Evolutionary conservation across 202 grass and related monocot genomes (phyloP).

Genomic region (Zoysia matrella): DNA sequence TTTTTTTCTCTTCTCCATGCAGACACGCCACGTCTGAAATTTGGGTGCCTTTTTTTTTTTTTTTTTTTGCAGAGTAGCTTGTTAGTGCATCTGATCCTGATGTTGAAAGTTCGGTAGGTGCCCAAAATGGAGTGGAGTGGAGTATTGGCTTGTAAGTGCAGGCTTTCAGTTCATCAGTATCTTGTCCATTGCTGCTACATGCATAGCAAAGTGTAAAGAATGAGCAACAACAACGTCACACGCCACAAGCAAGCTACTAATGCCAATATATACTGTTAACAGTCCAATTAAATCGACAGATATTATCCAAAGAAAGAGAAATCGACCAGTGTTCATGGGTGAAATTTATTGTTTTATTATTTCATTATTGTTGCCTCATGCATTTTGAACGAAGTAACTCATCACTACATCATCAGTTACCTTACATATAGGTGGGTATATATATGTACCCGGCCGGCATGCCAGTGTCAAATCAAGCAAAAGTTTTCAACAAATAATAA

Average conservation of each 20-base stretch:
- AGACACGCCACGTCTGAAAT: too few relatives aligned
- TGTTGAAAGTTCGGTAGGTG: not conserved
- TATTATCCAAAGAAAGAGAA: too few relatives aligned
- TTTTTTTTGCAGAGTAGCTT: too few relatives aligned
- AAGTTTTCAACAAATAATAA: not conserved
- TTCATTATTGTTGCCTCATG: not conserved
- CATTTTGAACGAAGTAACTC: not conserved
- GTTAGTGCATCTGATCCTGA: too few relatives aligned
- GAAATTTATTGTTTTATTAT: slow-evolving; percentile 16
- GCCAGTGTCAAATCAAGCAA: not conserved
- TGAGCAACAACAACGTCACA: not conserved
- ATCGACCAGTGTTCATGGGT: too few relatives aligned
- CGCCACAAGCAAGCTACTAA: not conserved
- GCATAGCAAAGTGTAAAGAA: slow-evolving; percentile 4
- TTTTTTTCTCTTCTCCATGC: too few relatives aligned
- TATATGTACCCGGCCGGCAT: not conserved
- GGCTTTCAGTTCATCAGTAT: slow-evolving; percentile 12
- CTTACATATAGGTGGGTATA: not conserved
- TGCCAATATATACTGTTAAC: not conserved
- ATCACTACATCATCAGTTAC: slow-evolving; percentile 27
- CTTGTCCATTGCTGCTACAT: slow-evolving; percentile 8
- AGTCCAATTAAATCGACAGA: too few relatives aligned
- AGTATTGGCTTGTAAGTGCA: slow-evolving; percentile 29
- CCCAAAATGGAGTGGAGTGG: not conserved
- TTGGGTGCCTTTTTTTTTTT: too few relatives aligned